Base-by-base conservation (phyloP, 2,329 filamentous ascomycete genomes). In the Aspergillus sp. region DNA sequence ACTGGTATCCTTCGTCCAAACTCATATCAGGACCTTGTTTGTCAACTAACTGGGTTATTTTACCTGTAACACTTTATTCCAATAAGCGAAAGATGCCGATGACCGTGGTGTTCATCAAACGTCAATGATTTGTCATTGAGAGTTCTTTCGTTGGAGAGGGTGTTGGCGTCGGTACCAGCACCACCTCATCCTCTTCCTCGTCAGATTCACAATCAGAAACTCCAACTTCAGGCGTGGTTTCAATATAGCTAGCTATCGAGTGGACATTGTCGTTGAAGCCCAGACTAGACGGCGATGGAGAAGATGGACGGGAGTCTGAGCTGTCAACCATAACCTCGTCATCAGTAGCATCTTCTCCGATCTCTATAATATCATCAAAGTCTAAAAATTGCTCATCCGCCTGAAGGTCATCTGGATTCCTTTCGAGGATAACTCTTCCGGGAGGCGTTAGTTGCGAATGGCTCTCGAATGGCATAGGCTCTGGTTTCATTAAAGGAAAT, bases 101-200 rank as follows among this genome's bases (percentile, higher is more conserved):
- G 12, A 10, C 25, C 25, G 25, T 30, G 12, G 25, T 30, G 10
- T 9, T 27, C 10, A 10, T 30, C 25, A 12, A 12, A 5, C 12
- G 25, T 30, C 25, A 30, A 4, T 5, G 25, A 12, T 30, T 30
- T 9, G 3, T 9, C 25, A 27, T 27, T 12, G 10, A 30, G 12
- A 30, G 10, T 30, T 12, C 9, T 30, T 39, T 39, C 3, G 37
- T 20, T 39, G 37, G 15, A 19, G 10, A 19, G 7, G 15, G 10
- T 39, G 37, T 19, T 10, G 15, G 10, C 5, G 17, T 22, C 17
- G 47, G 44, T 9, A 45, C 30, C 30, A 52, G 43, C 9, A 52
- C 38, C 45, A 52, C 33, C 38, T 52, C 50, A 17, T 52, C 50
- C n/a, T 43, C 32, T 10, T 41, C 41, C 5, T 23, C 43, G 13